A percentile compares a stretch with the other conserved stretches of the same genome.
phyloP scores from a whole-genome alignment of 148 eudicot species.

The Polygonum maritimum region DNA sequence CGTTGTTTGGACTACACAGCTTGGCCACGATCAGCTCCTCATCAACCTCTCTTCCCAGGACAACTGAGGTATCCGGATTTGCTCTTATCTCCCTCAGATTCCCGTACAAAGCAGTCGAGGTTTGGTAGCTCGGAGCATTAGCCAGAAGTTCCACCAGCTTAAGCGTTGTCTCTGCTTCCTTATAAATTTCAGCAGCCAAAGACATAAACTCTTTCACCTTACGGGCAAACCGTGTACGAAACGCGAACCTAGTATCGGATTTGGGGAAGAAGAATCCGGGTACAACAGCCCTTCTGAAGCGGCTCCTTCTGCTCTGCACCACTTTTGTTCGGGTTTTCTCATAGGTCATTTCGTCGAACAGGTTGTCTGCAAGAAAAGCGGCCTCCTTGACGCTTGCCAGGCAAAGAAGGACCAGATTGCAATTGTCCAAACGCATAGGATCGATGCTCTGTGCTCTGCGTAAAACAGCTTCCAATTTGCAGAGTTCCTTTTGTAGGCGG shows the following conservation, averaged over 20 bases:
- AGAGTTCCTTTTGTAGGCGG: background rate
- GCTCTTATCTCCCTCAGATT: background rate
- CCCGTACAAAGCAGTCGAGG: background rate
- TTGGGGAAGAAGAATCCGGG: background rate
- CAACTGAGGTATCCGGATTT: conserved; percentile 8
- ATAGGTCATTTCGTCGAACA: background rate
- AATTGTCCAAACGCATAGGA: background rate
- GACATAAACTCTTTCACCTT: background rate
- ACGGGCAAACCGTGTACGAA: background rate
- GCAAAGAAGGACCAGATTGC: background rate
- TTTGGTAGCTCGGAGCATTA: background rate
- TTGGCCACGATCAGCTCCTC: background rate
- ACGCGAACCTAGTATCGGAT: background rate
- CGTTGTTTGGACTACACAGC: background rate
- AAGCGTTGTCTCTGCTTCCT: background rate
- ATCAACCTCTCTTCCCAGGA: background rate
- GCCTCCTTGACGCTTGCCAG: background rate
- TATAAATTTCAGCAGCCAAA: background rate
- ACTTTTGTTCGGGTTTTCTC: background rate
- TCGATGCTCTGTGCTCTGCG: background rate
- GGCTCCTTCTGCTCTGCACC: background rate
- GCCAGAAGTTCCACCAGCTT: background rate
- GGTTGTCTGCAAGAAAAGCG: background rate
- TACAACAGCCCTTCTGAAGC: background rate
- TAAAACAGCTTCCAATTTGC: background rate